Conservation (phyloP, 2,329 filamentous ascomycete species). For the Colletotrichum tropicale region DNA sequence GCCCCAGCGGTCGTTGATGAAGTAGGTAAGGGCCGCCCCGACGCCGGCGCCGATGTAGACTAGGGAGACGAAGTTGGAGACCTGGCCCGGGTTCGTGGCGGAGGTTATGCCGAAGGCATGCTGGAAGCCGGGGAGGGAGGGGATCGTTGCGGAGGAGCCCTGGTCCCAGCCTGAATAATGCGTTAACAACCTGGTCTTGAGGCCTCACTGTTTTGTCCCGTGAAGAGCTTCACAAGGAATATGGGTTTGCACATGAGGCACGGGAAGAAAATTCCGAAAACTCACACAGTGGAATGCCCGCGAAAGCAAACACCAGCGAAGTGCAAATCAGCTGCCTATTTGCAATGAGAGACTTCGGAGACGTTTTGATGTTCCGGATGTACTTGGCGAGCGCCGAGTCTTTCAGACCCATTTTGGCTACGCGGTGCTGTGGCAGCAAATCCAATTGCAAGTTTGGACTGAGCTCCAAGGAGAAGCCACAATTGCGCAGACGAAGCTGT, state of each 20-base stretch:
- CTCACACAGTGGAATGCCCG: not conserved
- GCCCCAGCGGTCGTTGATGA: slow-evolving; percentile 44
- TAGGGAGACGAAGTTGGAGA: slow-evolving; percentile 41
- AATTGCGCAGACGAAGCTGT: not conserved
- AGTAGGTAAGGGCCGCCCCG: slow-evolving; percentile 34
- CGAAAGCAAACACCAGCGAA: not conserved
- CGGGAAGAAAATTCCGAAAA: rapidly evolving
- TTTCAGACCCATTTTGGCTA: not conserved
- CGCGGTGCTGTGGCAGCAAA: not conserved
- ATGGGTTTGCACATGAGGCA: not conserved
- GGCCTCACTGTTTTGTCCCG: too few species aligned
- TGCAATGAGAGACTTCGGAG: not conserved
- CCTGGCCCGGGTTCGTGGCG: slow-evolving; percentile 11
- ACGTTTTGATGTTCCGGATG: not conserved
- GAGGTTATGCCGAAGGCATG: slow-evolving; percentile 34
- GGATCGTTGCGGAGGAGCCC: slow-evolving; percentile 24
- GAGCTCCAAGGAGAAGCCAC: too few species aligned
- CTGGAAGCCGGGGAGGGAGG: slow-evolving; percentile 37
- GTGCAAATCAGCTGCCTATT: not conserved
- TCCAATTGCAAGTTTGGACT: not conserved
- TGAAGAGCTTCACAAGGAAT: too few species aligned
- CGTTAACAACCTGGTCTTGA: not conserved
- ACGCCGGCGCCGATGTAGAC: slow-evolving; percentile 28
- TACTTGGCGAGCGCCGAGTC: not conserved
- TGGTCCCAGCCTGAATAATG: not conserved